Evolutionary conservation across 2,329 filamentous ascomycete genomes (phyloP), one percentile per base, ranked within the genome.

Genomic region (Paecilomyces fulvus): DNA sequence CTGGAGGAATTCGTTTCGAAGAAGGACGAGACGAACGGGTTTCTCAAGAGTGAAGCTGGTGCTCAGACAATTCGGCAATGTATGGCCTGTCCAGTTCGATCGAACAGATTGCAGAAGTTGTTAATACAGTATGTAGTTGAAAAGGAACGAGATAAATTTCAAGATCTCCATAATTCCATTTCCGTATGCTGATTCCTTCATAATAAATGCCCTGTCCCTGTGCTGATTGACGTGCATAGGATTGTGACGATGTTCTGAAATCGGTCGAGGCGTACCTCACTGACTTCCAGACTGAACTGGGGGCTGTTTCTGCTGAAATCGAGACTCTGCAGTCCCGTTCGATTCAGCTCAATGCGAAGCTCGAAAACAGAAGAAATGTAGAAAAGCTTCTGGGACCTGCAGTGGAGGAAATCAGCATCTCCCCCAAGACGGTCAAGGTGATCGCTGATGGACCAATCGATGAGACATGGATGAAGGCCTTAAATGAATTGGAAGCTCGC

Each of bases 231-330:
- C 6, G 3, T 51, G 43, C 48, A 12, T 74, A 80, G 69, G 89
- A 90, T 53, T 99, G 92, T 75, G 94, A 99, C 73, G 88, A 95
- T 69, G 90, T 97, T 53, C 81, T 97, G 50, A 89, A 86, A 72
- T 96, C 92, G 0, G 94, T 99, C 55, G 92, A 99, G 75, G 86
- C 84, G 30, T 97, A 96, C 70, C 80, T 99, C 54, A 89, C 89
- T 37, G 92, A 87, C 70, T 99, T 99, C 69, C 91, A 95, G 69
- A 89, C 91, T 58, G 95, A 99, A 71, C 83, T 99, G 10, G 92
- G 90, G 8, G 83, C 85, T 12, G 94, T 99, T 11, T 96, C 94
- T 1, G 87, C 91, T 6, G 94, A 99, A 70, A 99, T 99, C 53
- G 94, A 99, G 73, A 91, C 86, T 1, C 76, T 99, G 46, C 94